Evolutionary conservation across 2,329 filamentous ascomycete genomes (phyloP).

Genomic region (Nigrograna mackinnonii): DNA sequence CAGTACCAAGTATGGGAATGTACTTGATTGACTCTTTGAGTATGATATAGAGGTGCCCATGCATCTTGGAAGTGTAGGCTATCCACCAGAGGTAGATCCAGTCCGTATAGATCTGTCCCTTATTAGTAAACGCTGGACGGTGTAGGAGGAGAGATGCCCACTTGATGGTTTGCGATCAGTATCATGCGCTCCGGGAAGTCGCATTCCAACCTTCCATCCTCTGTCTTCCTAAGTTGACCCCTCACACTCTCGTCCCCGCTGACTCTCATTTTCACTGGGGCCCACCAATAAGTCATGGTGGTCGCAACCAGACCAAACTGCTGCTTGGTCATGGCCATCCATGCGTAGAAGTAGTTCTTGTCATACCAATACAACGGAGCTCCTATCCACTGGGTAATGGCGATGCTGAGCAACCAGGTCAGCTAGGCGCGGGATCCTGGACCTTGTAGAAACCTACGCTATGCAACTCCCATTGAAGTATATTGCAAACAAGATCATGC

Average conservation of each 20-base stretch:
- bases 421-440: conserved; percentile 14
- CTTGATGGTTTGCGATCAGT: conserved; percentile 83
- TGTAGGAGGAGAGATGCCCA: conserved; percentile 23
- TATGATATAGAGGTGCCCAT: conserved; percentile 88
- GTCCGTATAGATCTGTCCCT: conserved; percentile 74
- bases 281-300: conserved; percentile 84
- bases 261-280: conserved; percentile 76
- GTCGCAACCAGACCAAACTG: conserved; percentile 77
- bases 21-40: conserved; percentile 84
- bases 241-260: conserved; percentile 81
- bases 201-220: conserved; percentile 73
- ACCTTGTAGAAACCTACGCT: conserved; percentile 29
- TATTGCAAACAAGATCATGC: conserved; percentile 47
- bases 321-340: conserved; percentile 85
- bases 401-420: conserved; percentile 43
- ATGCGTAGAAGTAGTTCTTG: conserved; percentile 77
- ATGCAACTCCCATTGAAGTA: conserved; percentile 51
- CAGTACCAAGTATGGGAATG: conserved; percentile 78
- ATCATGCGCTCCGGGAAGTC: conserved; percentile 80
- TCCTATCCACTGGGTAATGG: conserved; percentile 72
- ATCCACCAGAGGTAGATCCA: conserved; percentile 96
- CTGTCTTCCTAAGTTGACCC: conserved; percentile 70
- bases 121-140: conserved; percentile 13
- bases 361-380: conserved; percentile 74
- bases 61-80: conserved; percentile 76